Percentiles rank a stretch among this genome's conserved stretches.
Conservation (phyloP, 2,329 filamentous ascomycete species). For the Phaeosphaeriaceae sp. region DNA sequence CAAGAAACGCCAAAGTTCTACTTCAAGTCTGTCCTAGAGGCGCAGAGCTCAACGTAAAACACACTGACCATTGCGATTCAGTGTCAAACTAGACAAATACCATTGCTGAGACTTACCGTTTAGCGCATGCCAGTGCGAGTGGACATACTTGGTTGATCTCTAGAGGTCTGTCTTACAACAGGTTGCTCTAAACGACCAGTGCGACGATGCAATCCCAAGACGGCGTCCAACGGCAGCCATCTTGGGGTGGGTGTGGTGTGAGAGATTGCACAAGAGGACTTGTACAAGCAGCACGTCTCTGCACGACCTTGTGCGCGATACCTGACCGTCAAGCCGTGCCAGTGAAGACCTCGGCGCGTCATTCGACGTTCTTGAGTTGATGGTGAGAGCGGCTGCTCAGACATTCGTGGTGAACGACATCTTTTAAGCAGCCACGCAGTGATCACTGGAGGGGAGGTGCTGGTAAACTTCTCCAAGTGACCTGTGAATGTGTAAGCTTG, state of each 20-base stretch:
- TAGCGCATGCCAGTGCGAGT: not conserved
- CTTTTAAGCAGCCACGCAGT: no score
- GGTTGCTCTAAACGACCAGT: not conserved
- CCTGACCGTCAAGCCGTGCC: no score
- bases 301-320: not conserved
- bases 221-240: not conserved
- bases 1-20: not conserved
- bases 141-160: not conserved
- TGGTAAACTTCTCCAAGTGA: no score
- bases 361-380: no score
- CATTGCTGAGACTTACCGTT: constrained; percentile 1
- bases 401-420: no score
- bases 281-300: not conserved
- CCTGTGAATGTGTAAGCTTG: no score
- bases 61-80: constrained; percentile 3
- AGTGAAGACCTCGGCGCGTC: no score
- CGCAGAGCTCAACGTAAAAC: constrained; percentile 2
- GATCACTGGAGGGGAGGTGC: no score
- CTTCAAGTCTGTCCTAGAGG: not conserved
- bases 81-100: constrained; percentile 3
- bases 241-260: not conserved
- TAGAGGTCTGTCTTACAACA: not conserved
- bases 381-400: no score
- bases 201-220: not conserved
- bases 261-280: no score